These are phyloP conservation scores for Gossypium gossypioides DNA, from an alignment of 441 rosid species.

Conservation along the genomic window DNA sequence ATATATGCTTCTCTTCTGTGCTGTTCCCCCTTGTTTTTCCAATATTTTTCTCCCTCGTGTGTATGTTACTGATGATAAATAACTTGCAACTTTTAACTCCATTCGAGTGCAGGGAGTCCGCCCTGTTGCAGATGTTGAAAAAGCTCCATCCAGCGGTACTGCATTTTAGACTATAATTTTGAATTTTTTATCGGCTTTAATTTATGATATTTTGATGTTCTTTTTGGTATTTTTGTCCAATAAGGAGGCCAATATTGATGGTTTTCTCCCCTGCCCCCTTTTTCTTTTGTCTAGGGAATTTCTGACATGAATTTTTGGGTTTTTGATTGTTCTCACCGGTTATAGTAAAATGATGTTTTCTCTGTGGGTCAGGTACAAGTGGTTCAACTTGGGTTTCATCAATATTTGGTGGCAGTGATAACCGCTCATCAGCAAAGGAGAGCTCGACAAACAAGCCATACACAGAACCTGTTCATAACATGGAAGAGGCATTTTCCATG, in stretches of 20 bases:
- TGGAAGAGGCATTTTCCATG: conserved; percentile 48
- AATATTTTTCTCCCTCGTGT: not conserved
- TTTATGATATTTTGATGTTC: not conserved
- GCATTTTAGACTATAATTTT: not conserved
- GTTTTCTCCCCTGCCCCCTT: not conserved
- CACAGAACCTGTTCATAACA: conserved; percentile 38
- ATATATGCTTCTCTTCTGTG: not conserved
- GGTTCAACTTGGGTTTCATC: conserved; percentile 84
- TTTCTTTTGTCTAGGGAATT: not conserved
- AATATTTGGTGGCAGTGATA: conserved; percentile 64
- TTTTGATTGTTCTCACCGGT: not conserved
- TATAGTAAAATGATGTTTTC: not conserved
- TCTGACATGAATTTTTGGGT: not conserved
- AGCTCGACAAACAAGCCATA: conserved; percentile 32
- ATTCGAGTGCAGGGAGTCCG: conserved; percentile 41
- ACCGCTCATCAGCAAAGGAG: conserved; percentile 48
- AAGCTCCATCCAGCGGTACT: conserved; percentile 45
- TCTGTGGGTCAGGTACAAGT: conserved; percentile 29
- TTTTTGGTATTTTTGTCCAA: not conserved
- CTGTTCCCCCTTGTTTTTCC: not conserved
- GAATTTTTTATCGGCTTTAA: not conserved
- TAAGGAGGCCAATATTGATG: not conserved
- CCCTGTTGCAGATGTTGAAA: conserved; percentile 46
- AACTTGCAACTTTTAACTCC: not conserved
- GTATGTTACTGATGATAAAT: conserved; percentile 2